phyloP scores from a whole-genome alignment of 2,329 filamentous ascomycete genomes.

The Boeremia lycopersici region DNA sequence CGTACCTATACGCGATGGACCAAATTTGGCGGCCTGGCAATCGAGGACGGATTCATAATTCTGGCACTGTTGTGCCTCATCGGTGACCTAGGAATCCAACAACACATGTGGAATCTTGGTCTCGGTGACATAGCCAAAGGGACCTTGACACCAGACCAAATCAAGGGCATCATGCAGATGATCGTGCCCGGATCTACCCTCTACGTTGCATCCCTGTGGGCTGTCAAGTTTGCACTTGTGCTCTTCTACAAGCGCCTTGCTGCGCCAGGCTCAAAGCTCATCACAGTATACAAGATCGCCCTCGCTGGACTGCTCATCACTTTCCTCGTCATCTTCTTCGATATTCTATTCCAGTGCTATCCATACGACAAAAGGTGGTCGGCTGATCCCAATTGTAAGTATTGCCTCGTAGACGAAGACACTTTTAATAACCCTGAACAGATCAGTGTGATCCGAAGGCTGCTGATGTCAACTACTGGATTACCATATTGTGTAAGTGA shows the following conservation, averaged over 20 bases:
- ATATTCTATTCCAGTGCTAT: slow-evolving; percentile 51
- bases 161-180: slow-evolving; percentile 41
- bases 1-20: slow-evolving; percentile 38
- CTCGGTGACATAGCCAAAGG: slow-evolving; percentile 25
- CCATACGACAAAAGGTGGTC: slow-evolving; percentile 41
- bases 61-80: slow-evolving; percentile 40
- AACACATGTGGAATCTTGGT: slow-evolving; percentile 44
- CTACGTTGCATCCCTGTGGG: slow-evolving; percentile 51
- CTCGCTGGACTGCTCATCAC: slow-evolving; percentile 39
- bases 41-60: slow-evolving; percentile 43
- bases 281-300: slow-evolving; percentile 47
- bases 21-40: slow-evolving; percentile 33
- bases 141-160: slow-evolving; percentile 18
- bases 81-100: slow-evolving; percentile 42
- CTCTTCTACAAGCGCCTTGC: slow-evolving; percentile 52
- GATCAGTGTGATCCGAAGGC: slow-evolving; percentile 30
- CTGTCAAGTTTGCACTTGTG: slow-evolving; percentile 51
- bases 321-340: slow-evolving; percentile 47
- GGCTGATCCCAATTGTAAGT: slow-evolving; percentile 24
- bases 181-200: slow-evolving; percentile 51
- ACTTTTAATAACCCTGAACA: slow-evolving; percentile 15
- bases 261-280: slow-evolving; percentile 43
- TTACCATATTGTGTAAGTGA: slow-evolving; percentile 27
- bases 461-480: slow-evolving; percentile 29
- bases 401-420: neutral